Evolutionary conservation across 805 yeast genomes (phyloP).

Genomic region (Metschnikowia chrysomelidarum): DNA sequence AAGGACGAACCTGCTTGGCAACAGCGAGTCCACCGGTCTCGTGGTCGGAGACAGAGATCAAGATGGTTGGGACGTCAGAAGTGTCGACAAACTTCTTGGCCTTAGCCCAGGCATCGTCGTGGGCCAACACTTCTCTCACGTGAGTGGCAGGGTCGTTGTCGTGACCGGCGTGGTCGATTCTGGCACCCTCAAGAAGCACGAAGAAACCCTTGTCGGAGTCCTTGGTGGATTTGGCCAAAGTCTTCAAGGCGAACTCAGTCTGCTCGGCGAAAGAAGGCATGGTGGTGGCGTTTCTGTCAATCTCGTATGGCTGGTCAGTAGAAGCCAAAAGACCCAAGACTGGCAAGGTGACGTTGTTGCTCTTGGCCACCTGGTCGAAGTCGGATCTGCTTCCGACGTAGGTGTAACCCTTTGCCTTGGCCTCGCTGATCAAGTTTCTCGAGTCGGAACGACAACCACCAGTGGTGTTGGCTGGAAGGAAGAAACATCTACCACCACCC

Average conservation of each 20-base stretch:
- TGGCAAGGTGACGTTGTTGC: conserved; percentile 69
- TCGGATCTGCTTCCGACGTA: conserved; percentile 56
- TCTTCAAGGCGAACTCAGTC: conserved; percentile 67
- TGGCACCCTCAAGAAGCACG: conserved; percentile 81
- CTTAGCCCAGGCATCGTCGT: conserved; percentile 73
- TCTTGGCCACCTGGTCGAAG: conserved; percentile 55
- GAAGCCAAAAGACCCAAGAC: conserved; percentile 72
- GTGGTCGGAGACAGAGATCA: conserved; percentile 85
- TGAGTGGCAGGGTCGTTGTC: conserved; percentile 92
- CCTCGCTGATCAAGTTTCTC: conserved; percentile 63
- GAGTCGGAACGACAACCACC: conserved; percentile 73
- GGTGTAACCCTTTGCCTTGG: conserved; percentile 51
- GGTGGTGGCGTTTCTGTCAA: conserved; percentile 61
- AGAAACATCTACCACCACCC: conserved; percentile 90
- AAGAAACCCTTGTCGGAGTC: conserved; percentile 82
- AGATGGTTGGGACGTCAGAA: conserved; percentile 69
- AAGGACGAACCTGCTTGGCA: conserved; percentile 66
- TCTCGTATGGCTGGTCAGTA: conserved; percentile 76
- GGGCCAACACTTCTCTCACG: conserved; percentile 85
- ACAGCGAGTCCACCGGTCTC: conserved; percentile 93
- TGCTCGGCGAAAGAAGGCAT: conserved; percentile 80
- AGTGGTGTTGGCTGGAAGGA: conserved; percentile 46
- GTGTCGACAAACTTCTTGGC: conserved; percentile 67
- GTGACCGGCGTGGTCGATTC: conserved; percentile 96
- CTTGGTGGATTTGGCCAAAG: conserved; percentile 61